Evolutionary conservation across 495 filamentous ascomycete species (phyloP).

Genomic region (Mycothermus thermophilus): DNA sequence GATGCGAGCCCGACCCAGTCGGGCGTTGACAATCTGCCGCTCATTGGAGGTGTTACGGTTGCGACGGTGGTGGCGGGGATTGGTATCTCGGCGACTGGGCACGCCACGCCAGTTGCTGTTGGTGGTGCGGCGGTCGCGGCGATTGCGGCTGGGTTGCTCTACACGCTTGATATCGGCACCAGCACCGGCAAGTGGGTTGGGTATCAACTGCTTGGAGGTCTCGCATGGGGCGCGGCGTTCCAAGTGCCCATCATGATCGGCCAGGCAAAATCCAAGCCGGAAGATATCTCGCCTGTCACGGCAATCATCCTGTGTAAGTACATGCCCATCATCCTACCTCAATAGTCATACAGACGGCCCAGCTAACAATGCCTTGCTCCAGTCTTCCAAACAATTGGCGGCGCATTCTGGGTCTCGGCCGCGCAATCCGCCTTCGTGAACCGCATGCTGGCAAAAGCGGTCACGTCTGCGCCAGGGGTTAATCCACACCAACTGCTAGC

Average conservation of each 20-base stretch:
- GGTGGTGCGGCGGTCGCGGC: constrained; percentile 43
- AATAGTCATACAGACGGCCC: background rate
- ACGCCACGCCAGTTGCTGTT: constrained; percentile 37
- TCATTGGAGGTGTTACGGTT: constrained; percentile 38
- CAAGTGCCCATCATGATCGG: constrained; percentile 41
- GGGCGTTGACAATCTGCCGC: constrained; percentile 39
- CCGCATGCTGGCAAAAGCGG: constrained; percentile 22
- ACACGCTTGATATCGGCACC: constrained; percentile 33
- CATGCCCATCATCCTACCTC: background rate
- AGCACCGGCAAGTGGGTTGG: constrained; percentile 38
- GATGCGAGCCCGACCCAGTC: constrained; percentile 30
- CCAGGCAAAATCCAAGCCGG: constrained; percentile 35
- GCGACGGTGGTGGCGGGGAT: constrained; percentile 33
- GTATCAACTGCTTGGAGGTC: constrained; percentile 44
- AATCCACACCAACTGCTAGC: constrained; percentile 27
- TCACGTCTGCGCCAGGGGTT: constrained; percentile 26
- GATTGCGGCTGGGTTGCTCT: constrained; percentile 38
- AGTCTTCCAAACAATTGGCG: constrained; percentile 38
- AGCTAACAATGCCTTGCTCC: constrained; percentile 26
- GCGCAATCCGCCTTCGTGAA: constrained; percentile 38
- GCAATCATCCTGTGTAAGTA: constrained; percentile 38
- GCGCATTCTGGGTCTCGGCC: constrained; percentile 34
- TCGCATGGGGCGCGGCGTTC: constrained; percentile 36
- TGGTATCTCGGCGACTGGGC: constrained; percentile 32
- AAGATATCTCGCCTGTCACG: constrained; percentile 19